Percentiles rank a stretch among this genome's conserved stretches.
Evolutionary conservation across 1,139 yeast genomes (phyloP).

Genomic region (Saccharomyces hybrid): DNA sequence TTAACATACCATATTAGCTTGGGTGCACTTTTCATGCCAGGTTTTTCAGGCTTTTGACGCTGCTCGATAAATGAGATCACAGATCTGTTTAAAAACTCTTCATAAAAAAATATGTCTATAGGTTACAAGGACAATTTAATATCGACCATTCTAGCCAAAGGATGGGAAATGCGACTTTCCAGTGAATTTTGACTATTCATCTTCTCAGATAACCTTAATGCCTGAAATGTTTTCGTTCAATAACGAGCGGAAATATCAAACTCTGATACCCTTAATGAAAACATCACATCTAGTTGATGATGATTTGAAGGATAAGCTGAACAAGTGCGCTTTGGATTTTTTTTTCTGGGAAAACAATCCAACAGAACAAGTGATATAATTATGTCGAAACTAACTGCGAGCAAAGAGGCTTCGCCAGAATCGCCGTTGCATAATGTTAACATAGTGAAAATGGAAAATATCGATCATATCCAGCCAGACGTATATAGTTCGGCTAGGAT

Average conservation of each 20-base stretch:
- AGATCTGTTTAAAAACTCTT: background rate
- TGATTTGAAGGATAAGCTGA: constrained; percentile 15
- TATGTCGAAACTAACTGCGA: background rate
- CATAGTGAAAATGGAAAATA: background rate
- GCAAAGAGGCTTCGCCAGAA: background rate
- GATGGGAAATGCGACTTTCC: background rate
- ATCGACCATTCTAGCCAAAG: background rate
- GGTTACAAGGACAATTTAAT: background rate
- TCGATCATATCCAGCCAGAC: background rate
- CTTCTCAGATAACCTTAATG: background rate
- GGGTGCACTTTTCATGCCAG: background rate
- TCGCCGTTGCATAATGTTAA: background rate
- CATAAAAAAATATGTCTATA: background rate
- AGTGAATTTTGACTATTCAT: background rate
- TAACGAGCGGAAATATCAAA: background rate
- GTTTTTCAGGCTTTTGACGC: background rate
- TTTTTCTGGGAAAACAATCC: constrained; percentile 2
- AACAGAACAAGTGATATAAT: background rate
- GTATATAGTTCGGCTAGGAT: background rate
- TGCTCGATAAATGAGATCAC: background rate
- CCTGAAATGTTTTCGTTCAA: background rate
- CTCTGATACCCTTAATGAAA: background rate
- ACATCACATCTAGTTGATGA: constrained; percentile 13
- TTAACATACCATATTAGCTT: background rate
- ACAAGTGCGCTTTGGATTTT: constrained; percentile 6